Conservation (phyloP, 176 grass and related monocot species). For the Carex scoparia region DNA sequence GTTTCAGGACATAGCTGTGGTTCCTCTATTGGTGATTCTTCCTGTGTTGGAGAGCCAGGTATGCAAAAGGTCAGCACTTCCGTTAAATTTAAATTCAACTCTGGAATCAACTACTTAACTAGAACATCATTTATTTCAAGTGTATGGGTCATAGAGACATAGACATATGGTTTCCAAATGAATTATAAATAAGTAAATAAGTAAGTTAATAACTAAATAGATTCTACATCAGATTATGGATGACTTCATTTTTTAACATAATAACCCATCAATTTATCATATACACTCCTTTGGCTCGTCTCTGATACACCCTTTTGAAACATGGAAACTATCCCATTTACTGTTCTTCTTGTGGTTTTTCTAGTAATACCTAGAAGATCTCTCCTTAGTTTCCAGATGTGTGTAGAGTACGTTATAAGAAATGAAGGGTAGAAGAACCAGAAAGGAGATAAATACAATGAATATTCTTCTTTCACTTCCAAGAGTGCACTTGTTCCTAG, state of each 20-base stretch:
- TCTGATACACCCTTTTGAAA: background rate
- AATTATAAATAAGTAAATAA: background rate
- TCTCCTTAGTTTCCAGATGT: background rate
- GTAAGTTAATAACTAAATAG: background rate
- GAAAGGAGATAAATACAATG: background rate
- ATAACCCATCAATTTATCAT: background rate
- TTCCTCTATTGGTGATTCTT: constrained; percentile 93
- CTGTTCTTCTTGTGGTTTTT: background rate
- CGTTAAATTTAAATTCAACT: background rate
- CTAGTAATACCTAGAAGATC: background rate
- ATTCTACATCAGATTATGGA: background rate
- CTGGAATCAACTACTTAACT: background rate
- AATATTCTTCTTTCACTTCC: background rate
- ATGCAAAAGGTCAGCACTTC: constrained; percentile 61
- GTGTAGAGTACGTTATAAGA: background rate
- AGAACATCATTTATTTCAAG: constrained; percentile 9
- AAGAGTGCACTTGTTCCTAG: background rate
- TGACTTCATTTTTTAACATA: background rate
- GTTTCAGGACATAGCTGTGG: constrained; percentile 92
- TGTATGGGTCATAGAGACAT: background rate
- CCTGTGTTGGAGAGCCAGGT: constrained; percentile 98
- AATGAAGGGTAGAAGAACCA: background rate
- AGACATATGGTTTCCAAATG: background rate
- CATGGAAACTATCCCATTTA: background rate
- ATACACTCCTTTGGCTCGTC: no score